Evolutionary conservation across 176 grass and related monocot genomes (phyloP).

Genomic region (Puccinellia tenuiflora): DNA sequence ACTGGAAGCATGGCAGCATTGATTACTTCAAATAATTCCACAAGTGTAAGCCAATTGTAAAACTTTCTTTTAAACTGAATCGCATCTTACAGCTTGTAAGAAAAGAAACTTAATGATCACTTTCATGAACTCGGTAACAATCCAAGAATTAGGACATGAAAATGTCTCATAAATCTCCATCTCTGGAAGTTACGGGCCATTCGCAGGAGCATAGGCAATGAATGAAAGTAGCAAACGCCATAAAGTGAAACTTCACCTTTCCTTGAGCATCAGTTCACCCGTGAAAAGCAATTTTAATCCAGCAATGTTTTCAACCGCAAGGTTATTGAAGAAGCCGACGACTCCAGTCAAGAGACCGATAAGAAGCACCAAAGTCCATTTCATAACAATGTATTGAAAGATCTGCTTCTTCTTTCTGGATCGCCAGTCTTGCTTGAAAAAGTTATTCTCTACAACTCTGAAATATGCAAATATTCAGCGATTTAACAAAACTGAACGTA

Average conservation of each 20-base stretch:
- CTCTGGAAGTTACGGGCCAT: neutral
- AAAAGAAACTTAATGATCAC: neutral
- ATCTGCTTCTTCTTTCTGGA: conserved; percentile 72
- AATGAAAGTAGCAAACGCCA: neutral
- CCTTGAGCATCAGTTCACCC: conserved; percentile 56
- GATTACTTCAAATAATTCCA: conserved; percentile 29
- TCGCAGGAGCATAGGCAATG: neutral
- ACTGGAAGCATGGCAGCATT: conserved; percentile 43
- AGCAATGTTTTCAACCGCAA: conserved; percentile 90
- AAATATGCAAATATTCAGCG: conserved; percentile 4
- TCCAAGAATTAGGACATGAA: neutral
- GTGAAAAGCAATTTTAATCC: conserved; percentile 69
- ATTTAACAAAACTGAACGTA: neutral
- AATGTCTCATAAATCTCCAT: neutral
- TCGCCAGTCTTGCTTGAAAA: conserved; percentile 92
- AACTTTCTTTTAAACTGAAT: neutral
- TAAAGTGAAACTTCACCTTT: conserved; percentile 38
- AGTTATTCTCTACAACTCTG: conserved; percentile 88
- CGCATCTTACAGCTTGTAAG: neutral
- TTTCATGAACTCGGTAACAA: neutral
- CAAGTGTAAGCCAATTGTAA: neutral
- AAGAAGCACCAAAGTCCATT: conserved; percentile 80
- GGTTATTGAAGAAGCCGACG: conserved; percentile 85
- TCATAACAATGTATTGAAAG: conserved; percentile 82
- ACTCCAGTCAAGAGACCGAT: conserved; percentile 67